phyloP scores from a whole-genome alignment of 2,329 filamentous ascomycete genomes.

The Xylaria sp. region DNA sequence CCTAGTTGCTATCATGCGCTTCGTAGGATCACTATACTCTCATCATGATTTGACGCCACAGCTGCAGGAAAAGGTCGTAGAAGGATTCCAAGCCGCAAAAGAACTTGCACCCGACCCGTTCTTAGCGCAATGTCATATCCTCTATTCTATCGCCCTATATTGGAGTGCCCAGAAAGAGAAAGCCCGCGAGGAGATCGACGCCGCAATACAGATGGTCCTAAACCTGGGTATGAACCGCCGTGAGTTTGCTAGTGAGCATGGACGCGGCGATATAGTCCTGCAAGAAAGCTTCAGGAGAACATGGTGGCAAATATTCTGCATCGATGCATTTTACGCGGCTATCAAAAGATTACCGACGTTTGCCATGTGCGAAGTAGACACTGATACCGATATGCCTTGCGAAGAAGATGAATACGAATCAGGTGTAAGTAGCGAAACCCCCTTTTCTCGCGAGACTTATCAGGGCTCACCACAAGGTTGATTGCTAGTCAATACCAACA shows the following conservation, averaged over 20 bases:
- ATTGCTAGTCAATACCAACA: constrained; percentile 32
- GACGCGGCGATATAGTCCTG: constrained; percentile 23
- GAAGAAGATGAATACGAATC: constrained; percentile 39
- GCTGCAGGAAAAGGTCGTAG: constrained; percentile 27
- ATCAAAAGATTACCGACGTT: constrained; percentile 33
- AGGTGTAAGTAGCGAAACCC: constrained; percentile 30
- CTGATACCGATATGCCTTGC: constrained; percentile 36
- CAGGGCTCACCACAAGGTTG: constrained; percentile 2
- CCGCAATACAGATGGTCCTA: constrained; percentile 33
- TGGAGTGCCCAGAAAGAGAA: constrained; percentile 31
- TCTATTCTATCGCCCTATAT: constrained; percentile 35
- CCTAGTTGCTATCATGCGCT: constrained; percentile 33
- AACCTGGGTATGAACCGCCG: constrained; percentile 32
- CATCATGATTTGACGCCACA: constrained; percentile 25
- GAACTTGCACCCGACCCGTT: constrained; percentile 29
- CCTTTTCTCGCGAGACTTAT: not conserved
- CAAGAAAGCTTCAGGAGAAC: constrained; percentile 34
- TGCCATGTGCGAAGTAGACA: constrained; percentile 33
- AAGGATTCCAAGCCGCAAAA: constrained; percentile 26
- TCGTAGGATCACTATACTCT: constrained; percentile 35
- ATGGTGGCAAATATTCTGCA: constrained; percentile 37
- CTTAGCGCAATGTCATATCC: constrained; percentile 35
- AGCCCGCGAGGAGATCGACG: constrained; percentile 32
- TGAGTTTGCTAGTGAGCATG: constrained; percentile 30
- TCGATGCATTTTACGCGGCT: constrained; percentile 39